These are phyloP conservation scores for Fusarium nodosum DNA, from an alignment of 2,329 filamentous ascomycete genomes.

Conservation along the genomic window DNA sequence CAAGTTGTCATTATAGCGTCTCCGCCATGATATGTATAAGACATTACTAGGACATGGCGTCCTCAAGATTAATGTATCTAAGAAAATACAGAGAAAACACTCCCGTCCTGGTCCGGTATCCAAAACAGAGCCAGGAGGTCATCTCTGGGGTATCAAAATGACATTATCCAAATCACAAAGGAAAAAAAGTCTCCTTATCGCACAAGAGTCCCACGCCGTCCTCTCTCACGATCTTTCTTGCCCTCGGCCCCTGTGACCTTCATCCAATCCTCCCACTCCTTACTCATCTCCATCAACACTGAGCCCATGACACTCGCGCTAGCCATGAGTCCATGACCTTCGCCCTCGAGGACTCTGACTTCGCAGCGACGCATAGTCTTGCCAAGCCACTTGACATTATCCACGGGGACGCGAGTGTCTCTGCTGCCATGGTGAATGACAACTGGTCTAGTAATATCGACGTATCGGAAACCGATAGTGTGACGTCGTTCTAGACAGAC, in stretches of 20 bases:
- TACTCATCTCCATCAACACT: constrained; percentile 93
- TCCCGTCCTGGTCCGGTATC: constrained; percentile 2
- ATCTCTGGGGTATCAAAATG: constrained; percentile 38
- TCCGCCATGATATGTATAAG: constrained; percentile 34
- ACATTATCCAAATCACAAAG: constrained; percentile 11
- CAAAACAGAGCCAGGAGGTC: constrained; percentile 10
- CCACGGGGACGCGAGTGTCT: constrained; percentile 91
- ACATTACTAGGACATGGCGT: constrained; percentile 41
- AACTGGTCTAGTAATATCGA: constrained; percentile 91
- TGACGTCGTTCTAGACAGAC: constrained; percentile 93
- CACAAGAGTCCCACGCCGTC: constrained; percentile 48
- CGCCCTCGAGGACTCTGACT: constrained; percentile 88
- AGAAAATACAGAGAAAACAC: constrained; percentile 28
- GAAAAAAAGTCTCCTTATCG: constrained; percentile 18
- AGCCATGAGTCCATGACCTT: constrained; percentile 97
- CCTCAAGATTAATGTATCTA: constrained; percentile 47
- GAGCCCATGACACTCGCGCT: constrained; percentile 92
- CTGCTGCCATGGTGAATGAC: constrained; percentile 94
- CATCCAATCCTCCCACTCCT: constrained; percentile 93
- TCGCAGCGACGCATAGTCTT: constrained; percentile 95
- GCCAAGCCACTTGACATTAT: constrained; percentile 95
- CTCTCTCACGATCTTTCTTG: constrained; percentile 53
- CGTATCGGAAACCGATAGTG: constrained; percentile 95
- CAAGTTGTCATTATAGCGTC: constrained; percentile 23
- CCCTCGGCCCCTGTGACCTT: constrained; percentile 65